Evolutionary conservation across 768 basidiomycete genomes (phyloP).

Genomic region (Termitomyces titanicus): DNA sequence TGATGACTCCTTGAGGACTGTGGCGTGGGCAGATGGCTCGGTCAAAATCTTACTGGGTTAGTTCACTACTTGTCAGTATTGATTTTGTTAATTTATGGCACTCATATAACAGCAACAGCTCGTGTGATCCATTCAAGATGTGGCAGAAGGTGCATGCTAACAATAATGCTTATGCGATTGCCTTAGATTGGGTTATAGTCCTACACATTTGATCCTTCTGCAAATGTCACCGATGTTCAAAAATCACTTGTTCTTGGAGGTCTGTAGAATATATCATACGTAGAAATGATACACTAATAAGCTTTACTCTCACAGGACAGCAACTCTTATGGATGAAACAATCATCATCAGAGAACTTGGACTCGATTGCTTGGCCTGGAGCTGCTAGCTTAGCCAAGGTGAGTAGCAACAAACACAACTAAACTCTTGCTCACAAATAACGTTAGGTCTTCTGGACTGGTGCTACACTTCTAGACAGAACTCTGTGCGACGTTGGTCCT

Average conservation of each 20-base stretch:
- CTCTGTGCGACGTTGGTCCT: slow-evolving; percentile 30
- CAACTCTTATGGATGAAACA: slow-evolving; percentile 76
- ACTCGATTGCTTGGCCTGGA: slow-evolving; percentile 69
- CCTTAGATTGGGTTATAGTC: slow-evolving; percentile 26
- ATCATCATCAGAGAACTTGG: slow-evolving; percentile 63
- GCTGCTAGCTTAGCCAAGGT: slow-evolving; percentile 67
- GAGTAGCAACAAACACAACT: neutral
- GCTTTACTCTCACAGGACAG: slow-evolving; percentile 37
- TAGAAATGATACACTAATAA: neutral
- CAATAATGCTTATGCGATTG: neutral
- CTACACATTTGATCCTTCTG: slow-evolving; percentile 70
- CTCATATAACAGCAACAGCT: slow-evolving; percentile 43
- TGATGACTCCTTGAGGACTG: slow-evolving; percentile 43
- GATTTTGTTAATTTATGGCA: neutral
- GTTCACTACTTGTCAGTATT: slow-evolving; percentile 8
- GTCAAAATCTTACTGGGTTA: slow-evolving; percentile 39
- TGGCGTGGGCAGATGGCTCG: slow-evolving; percentile 70
- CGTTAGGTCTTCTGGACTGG: slow-evolving; percentile 70
- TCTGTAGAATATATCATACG: slow-evolving; percentile 18
- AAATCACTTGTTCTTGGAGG: slow-evolving; percentile 65
- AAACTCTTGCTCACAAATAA: neutral
- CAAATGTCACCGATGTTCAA: slow-evolving; percentile 46
- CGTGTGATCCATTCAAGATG: slow-evolving; percentile 78
- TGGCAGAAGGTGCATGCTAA: slow-evolving; percentile 58
- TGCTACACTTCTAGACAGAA: slow-evolving; percentile 33